These are phyloP conservation scores for Trametes sanguinea DNA, from an alignment of 768 basidiomycete genomes.

Conservation along the genomic window DNA sequence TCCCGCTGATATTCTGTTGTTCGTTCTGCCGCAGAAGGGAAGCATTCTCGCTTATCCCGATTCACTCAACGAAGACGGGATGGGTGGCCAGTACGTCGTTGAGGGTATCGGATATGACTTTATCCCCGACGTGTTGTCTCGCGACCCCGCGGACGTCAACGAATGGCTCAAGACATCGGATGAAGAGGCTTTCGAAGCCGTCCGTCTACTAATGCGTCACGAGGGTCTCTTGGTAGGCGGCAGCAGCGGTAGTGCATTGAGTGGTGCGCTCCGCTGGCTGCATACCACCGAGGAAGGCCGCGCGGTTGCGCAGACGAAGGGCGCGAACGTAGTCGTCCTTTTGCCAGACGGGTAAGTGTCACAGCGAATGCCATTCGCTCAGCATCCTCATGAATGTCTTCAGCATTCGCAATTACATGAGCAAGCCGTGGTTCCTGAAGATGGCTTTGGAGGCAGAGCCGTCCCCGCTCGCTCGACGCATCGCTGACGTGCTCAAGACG, in stretches of 20 bases:
- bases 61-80: slow-evolving; percentile 54
- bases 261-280: slow-evolving; percentile 78
- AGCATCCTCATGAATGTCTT: not conserved
- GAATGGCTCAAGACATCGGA: slow-evolving; percentile 88
- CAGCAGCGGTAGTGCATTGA: slow-evolving; percentile 84
- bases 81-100: slow-evolving; percentile 64
- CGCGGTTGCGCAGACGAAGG: slow-evolving; percentile 61
- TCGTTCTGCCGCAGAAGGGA: slow-evolving; percentile 57
- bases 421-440: slow-evolving; percentile 87
- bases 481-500: slow-evolving; percentile 42
- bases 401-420: slow-evolving; percentile 93
- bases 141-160: slow-evolving; percentile 59
- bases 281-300: slow-evolving; percentile 67
- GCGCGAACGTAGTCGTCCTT: slow-evolving; percentile 85
- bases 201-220: slow-evolving; percentile 71
- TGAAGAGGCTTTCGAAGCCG: slow-evolving; percentile 75
- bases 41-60: slow-evolving; percentile 83
- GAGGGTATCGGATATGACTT: slow-evolving; percentile 99
- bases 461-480: slow-evolving; percentile 52
- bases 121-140: slow-evolving; percentile 82
- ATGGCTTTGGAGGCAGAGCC: slow-evolving; percentile 59
- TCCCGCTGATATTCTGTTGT: slow-evolving; percentile 17
- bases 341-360: slow-evolving; percentile 82
- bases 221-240: slow-evolving; percentile 95
- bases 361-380: not conserved